Percentiles rank a stretch among this genome's conserved stretches.
These are phyloP conservation scores for Reutealis trisperma DNA, from an alignment of 345 rosid species.

Conservation along the genomic window DNA sequence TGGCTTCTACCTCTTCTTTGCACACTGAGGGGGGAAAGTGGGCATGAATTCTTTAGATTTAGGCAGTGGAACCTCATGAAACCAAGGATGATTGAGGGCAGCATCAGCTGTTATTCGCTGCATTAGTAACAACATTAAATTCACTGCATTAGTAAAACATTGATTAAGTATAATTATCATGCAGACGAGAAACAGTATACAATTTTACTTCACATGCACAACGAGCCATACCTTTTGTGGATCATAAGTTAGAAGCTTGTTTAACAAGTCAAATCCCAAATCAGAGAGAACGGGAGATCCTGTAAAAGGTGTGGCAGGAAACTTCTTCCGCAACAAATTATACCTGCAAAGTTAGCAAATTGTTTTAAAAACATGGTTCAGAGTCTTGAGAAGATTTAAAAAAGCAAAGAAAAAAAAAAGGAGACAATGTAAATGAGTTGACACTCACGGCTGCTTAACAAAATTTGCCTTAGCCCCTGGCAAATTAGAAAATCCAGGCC, in stretches of 20 bases:
- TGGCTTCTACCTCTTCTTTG: conserved; percentile 30
- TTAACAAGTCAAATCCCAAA: conserved; percentile 76
- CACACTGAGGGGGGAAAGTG: conserved; percentile 56
- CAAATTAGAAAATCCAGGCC: conserved; percentile 72
- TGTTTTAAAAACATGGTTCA: neutral
- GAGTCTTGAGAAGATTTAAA: neutral
- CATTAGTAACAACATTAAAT: conserved; percentile 31
- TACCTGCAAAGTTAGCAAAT: conserved; percentile 40
- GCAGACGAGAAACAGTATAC: neutral
- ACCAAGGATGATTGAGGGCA: conserved; percentile 85
- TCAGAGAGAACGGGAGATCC: conserved; percentile 80
- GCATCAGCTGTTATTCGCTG: conserved; percentile 78
- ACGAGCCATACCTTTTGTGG: conserved; percentile 65
- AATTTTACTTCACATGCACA: neutral
- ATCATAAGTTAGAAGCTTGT: conserved; percentile 60
- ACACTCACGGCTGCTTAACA: conserved; percentile 55
- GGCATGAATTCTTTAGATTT: conserved; percentile 78
- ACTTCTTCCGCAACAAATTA: conserved; percentile 73
- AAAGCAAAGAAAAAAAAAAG: neutral
- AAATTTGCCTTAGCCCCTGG: conserved; percentile 73
- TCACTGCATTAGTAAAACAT: conserved; percentile 49
- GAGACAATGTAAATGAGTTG: neutral
- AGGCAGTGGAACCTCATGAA: conserved; percentile 72
- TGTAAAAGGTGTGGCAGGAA: conserved; percentile 71
- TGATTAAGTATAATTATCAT: neutral